phyloP scores from a whole-genome alignment of 768 basidiomycete species.

The Lepiota brunneoincarnata region DNA sequence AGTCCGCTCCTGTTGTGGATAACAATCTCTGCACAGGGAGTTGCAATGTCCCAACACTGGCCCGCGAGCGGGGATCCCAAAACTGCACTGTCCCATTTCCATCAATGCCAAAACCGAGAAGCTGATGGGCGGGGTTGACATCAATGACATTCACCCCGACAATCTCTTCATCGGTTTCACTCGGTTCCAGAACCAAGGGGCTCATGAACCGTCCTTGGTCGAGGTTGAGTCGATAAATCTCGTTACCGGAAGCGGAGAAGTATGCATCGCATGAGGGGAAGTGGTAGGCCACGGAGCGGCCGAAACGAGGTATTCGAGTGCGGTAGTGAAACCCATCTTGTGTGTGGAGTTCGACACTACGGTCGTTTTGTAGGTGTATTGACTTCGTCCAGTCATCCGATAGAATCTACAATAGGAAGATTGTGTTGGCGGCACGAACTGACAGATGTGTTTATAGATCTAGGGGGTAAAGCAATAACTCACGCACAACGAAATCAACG shows the following conservation, averaged over 20 bases:
- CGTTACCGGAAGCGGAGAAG: slow-evolving; percentile 78
- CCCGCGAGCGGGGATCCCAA: slow-evolving; percentile 90
- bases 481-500: slow-evolving; percentile 94
- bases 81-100: slow-evolving; percentile 88
- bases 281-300: slow-evolving; percentile 90
- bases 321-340: slow-evolving; percentile 92
- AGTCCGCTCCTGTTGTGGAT: slow-evolving; percentile 32
- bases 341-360: slow-evolving; percentile 92
- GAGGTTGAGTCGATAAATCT: slow-evolving; percentile 92
- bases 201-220: slow-evolving; percentile 93
- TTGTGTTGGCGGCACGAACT: not conserved
- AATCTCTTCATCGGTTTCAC: slow-evolving; percentile 51
- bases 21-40: slow-evolving; percentile 55
- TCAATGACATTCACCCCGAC: slow-evolving; percentile 89
- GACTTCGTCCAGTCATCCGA: slow-evolving; percentile 99
- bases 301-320: slow-evolving; percentile 92
- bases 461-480: slow-evolving; percentile 28
- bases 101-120: slow-evolving; percentile 87
- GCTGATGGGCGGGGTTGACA: slow-evolving; percentile 89
- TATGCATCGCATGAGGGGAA: slow-evolving; percentile 91
- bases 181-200: slow-evolving; percentile 61
- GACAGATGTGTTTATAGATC: not conserved
- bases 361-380: slow-evolving; percentile 93
- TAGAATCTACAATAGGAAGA: slow-evolving; percentile 56
- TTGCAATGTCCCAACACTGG: slow-evolving; percentile 65